These are phyloP conservation scores for Eimeria sp. DNA, from an alignment of 169 alveolate species.

Conservation along the genomic window DNA sequence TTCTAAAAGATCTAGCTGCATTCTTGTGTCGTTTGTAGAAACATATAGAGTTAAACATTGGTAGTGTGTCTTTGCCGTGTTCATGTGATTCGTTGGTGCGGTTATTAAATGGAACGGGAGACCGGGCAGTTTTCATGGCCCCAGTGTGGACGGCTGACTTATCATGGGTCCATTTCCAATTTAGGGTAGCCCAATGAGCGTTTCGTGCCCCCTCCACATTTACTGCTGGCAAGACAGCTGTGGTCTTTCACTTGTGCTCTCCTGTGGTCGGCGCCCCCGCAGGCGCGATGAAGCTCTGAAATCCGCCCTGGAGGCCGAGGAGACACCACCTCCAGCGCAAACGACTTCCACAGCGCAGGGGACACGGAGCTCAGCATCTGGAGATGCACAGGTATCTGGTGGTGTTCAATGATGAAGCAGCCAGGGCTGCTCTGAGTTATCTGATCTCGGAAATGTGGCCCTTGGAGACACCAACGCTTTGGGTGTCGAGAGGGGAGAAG, in stretches of 20 bases:
- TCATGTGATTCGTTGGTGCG: neutral
- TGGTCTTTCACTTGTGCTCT: neutral
- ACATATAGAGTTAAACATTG: neutral
- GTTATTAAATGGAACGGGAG: neutral
- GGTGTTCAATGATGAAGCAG: neutral
- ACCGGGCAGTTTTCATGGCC: neutral
- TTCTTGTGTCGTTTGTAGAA: neutral
- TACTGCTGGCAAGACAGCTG: neutral
- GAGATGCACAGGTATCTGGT: neutral
- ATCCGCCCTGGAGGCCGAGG: conserved; percentile 37
- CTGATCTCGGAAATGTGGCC: neutral
- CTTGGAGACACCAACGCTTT: neutral
- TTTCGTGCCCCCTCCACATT: neutral
- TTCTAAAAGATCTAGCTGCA: neutral
- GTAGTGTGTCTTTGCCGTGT: neutral
- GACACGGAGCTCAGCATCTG: neutral
- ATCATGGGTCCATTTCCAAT: neutral
- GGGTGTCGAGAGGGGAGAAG: neutral
- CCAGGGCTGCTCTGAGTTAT: neutral
- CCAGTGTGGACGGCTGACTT: neutral
- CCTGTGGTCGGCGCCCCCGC: neutral
- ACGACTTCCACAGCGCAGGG: neutral
- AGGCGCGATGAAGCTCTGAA: conserved; percentile 75
- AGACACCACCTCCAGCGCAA: neutral
- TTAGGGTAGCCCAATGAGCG: neutral